Percentiles rank a stretch among this genome's conserved stretches.
Conservation (phyloP, 2,329 filamentous ascomycete species). For the Colletotrichum neosansevieriae region DNA sequence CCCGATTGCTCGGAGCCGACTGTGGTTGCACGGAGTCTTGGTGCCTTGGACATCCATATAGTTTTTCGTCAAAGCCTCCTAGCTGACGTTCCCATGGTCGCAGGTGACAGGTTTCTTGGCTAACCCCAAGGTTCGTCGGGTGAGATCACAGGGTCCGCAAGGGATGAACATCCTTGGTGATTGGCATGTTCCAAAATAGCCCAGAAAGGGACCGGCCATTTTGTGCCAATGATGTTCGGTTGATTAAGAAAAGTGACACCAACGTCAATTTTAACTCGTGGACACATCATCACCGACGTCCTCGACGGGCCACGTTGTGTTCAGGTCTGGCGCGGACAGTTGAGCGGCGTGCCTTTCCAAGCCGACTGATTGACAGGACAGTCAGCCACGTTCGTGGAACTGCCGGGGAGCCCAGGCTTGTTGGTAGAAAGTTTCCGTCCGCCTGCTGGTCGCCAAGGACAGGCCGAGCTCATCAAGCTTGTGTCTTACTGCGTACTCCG, state of each 20-base stretch:
- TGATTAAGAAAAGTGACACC: conserved; percentile 10
- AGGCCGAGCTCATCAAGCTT: background rate
- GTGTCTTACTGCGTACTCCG: background rate
- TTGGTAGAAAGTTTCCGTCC: background rate
- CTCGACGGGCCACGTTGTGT: background rate
- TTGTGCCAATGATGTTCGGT: conserved; percentile 2
- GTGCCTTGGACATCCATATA: background rate
- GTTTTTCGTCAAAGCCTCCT: background rate
- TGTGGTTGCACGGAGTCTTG: background rate
- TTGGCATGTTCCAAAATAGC: conserved; percentile 4
- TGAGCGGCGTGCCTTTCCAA: background rate
- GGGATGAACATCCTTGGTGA: conserved; percentile 18
- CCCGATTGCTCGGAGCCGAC: background rate
- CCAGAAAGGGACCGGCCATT: background rate
- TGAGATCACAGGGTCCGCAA: conserved; percentile 23
- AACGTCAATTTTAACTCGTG: conserved; percentile 3
- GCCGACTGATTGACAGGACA: conserved; percentile 10
- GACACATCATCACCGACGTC: conserved; percentile 17
- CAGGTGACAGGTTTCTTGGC: background rate
- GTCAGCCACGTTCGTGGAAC: conserved; percentile 9
- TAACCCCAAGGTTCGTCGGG: background rate
- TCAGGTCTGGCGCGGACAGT: conserved; percentile 14
- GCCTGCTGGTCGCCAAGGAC: too few species aligned
- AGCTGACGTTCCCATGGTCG: background rate
- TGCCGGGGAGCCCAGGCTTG: conserved; percentile 17